phyloP scores from a whole-genome alignment of 2,329 filamentous ascomycete genomes.

The Elsinoe fawcettii region DNA sequence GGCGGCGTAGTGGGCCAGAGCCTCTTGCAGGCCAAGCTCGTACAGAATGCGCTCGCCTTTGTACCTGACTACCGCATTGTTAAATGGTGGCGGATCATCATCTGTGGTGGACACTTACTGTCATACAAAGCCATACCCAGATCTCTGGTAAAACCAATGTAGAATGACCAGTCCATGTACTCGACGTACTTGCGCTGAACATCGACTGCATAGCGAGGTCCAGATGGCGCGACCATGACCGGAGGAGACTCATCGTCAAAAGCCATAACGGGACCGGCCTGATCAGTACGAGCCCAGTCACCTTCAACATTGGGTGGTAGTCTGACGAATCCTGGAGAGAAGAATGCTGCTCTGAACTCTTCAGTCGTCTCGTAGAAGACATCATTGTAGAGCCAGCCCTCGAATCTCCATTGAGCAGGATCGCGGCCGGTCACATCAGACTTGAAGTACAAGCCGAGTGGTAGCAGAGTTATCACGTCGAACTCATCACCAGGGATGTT shows the following conservation, averaged over 20 bases:
- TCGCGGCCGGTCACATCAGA: slow-evolving; percentile 46
- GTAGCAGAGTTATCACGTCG: slow-evolving; percentile 39
- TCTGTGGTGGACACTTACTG: slow-evolving; percentile 18
- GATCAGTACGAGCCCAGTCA: slow-evolving; percentile 39
- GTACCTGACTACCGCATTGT: slow-evolving; percentile 33
- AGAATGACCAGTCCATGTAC: slow-evolving; percentile 49
- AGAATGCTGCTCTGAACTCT: slow-evolving; percentile 41
- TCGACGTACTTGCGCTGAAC: slow-evolving; percentile 38
- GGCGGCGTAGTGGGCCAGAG: slow-evolving; percentile 45
- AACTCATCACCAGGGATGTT: slow-evolving; percentile 33
- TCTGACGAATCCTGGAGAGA: slow-evolving; percentile 39
- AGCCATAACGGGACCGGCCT: slow-evolving; percentile 31
- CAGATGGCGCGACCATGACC: slow-evolving; percentile 38
- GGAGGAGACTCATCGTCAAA: slow-evolving; percentile 50
- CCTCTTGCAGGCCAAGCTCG: slow-evolving; percentile 50
- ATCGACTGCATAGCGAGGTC: slow-evolving; percentile 39
- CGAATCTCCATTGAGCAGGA: slow-evolving; percentile 43
- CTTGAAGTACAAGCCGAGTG: slow-evolving; percentile 37
- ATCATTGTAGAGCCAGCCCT: slow-evolving; percentile 49
- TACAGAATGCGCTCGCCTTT: slow-evolving; percentile 50
- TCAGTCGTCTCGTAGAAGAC: slow-evolving; percentile 44
- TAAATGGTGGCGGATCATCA: background rate
- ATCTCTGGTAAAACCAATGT: slow-evolving; percentile 43
- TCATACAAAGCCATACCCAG: slow-evolving; percentile 45
- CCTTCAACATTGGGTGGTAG: slow-evolving; percentile 43